Evolutionary conservation across 441 rosid species (phyloP).

Genomic region (Theobroma grandiflorum): DNA sequence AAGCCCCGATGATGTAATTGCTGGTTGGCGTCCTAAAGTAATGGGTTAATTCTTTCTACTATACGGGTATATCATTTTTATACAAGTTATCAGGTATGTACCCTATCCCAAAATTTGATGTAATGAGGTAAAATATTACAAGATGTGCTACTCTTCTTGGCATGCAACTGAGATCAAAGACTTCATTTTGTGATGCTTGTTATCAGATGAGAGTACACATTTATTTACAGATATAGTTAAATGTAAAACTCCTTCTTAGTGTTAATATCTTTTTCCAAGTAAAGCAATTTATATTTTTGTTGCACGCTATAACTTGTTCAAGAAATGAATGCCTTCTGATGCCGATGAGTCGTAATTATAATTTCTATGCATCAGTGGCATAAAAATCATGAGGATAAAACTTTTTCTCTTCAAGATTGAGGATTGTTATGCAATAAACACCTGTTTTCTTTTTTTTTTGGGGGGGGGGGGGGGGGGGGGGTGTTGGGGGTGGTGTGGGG

Average conservation of each 20-base stretch:
- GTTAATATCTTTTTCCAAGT: conserved; percentile 9
- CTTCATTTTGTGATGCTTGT: not conserved
- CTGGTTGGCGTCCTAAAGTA: conserved; percentile 87
- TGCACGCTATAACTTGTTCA: not conserved
- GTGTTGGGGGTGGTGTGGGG: too few relatives aligned
- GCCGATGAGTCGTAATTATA: not conserved
- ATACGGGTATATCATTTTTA: not conserved
- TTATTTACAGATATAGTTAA: not conserved
- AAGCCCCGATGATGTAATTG: conserved; percentile 65
- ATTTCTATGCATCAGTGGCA: not conserved
- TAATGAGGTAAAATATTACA: not conserved
- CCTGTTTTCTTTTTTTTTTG: too few relatives aligned
- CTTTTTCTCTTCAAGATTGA: not conserved
- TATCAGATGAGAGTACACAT: not conserved
- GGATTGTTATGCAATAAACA: not conserved
- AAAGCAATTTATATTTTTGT: not conserved
- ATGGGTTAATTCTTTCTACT: conserved; percentile 46
- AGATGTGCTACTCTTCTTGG: not conserved
- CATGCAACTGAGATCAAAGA: not conserved
- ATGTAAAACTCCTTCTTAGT: not conserved
- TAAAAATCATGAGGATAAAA: not conserved
- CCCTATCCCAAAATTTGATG: not conserved
- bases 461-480: too few relatives aligned
- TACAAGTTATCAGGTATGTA: conserved; percentile 21
- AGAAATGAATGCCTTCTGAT: not conserved